Evolutionary conservation across 345 rosid species (phyloP), one percentile per base, ranked within the genome.

Genomic region (Turnera subulata): DNA sequence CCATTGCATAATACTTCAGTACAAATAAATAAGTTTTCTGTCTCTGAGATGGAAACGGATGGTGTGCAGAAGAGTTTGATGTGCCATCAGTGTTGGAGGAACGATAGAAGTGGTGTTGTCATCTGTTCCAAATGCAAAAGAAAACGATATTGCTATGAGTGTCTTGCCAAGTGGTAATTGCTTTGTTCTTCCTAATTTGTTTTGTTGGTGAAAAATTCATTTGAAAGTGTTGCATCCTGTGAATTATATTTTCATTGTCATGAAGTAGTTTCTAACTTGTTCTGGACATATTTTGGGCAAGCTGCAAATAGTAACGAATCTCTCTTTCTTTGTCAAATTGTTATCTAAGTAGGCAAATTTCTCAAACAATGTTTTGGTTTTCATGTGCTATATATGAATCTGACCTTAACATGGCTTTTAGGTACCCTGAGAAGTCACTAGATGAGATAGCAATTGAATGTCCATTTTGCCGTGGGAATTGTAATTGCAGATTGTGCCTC

Each of bases 401-500:
- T 63, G 60, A 26, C 55, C 48, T 63, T 26, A 52, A 67, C 40
- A 49, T 62, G 55, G 53, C 51, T 39, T 20, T 43, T 61, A 81
- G 85, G 85, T 81, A 81, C 59, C 79, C 85, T 0, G 71, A 55
- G 55, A 73, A 65, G 73, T 70, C 71, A 63, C 69, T 56, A 44
- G 73, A 77, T 46, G 80, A 77, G 17, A 11, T 78, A 43, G 75
- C 47, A 55, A 52, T 51, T 53, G 76, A 76, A n/a, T 81, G 85
- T 55, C 85, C 85, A 18, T 81, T 78, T 65, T 81, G 85, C 54
- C 61, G 57, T 17, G 73, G 78, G 59, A 65, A 73, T 65, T 81
- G 85, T 58, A 81, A 81, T 71, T 81, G 82, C 69, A 75, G 80
- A 65, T 24, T 58, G 33, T 81, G 85, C 79, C 76, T 81, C 51